Evolutionary conservation across 176 grass and related monocot genomes (phyloP).

Genomic region (Leersia perrieri): DNA sequence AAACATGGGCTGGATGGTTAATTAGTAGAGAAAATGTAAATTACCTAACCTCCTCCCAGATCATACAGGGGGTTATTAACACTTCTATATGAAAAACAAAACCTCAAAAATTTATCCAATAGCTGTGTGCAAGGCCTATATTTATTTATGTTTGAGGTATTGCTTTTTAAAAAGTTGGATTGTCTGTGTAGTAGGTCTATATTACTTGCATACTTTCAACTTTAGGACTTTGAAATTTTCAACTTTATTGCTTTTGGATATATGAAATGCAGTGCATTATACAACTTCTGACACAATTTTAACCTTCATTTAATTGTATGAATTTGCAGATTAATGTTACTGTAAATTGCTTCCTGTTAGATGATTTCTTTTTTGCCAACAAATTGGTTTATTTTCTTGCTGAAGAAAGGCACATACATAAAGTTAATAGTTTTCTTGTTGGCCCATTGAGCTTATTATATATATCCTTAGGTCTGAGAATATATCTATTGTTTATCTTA

Average conservation of each 20-base stretch:
- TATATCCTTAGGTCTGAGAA: conserved; percentile 3
- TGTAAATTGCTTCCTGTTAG: background rate
- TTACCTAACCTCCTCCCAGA: background rate
- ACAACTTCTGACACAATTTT: background rate
- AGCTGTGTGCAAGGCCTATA: background rate
- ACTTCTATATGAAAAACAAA: background rate
- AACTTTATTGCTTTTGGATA: background rate
- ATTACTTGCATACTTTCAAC: background rate
- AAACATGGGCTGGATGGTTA: background rate
- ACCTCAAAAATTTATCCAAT: background rate
- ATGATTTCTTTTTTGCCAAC: background rate
- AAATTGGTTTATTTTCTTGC: background rate
- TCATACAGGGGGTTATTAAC: background rate
- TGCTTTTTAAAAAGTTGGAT: background rate
- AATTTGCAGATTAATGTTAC: conserved; percentile 21
- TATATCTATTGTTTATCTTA: background rate
- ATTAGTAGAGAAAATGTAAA: background rate
- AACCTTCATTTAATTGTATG: background rate
- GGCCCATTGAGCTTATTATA: background rate
- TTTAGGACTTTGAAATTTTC: background rate
- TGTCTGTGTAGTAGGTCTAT: background rate
- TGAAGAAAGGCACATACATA: background rate
- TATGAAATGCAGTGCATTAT: background rate
- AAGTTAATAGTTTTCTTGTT: conserved; percentile 7
- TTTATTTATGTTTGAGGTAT: background rate